Conservation (phyloP, 1,284 basidiomycete genomes). For the Leucoagaricus sp. region DNA sequence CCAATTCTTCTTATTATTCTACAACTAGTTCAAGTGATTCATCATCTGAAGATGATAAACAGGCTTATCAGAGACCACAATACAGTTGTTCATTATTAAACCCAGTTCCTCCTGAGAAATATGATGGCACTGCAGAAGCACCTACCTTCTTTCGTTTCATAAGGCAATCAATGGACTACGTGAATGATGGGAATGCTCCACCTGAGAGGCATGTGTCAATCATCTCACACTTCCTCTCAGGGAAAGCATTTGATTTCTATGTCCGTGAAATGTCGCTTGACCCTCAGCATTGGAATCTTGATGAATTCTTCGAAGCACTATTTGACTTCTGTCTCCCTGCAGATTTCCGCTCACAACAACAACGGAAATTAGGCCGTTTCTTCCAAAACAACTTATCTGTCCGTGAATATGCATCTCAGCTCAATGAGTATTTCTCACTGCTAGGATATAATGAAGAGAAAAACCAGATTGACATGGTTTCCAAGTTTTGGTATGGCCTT, state of each 20-base stretch:
- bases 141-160: constrained; percentile 28
- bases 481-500: constrained; percentile 37
- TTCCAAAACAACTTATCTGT: constrained; percentile 26
- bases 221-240: constrained; percentile 30
- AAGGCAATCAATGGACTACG: constrained; percentile 27
- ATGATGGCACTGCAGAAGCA: constrained; percentile 26
- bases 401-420: constrained; percentile 30
- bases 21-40: background rate
- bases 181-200: constrained; percentile 25
- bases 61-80: background rate
- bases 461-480: constrained; percentile 24
- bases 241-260: constrained; percentile 39
- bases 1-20: too few relatives aligned
- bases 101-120: constrained; percentile 27
- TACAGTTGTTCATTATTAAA: constrained; percentile 18
- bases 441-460: constrained; percentile 30
- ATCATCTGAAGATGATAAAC: background rate
- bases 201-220: constrained; percentile 22
- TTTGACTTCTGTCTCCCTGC: constrained; percentile 43
- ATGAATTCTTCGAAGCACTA: constrained; percentile 32
- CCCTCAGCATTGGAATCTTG: constrained; percentile 25
- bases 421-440: constrained; percentile 32
- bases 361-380: constrained; percentile 19
- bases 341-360: constrained; percentile 28
- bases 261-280: constrained; percentile 28